These are phyloP conservation scores for Hibiscus trionum DNA, from an alignment of 345 rosid species.

Conservation along the genomic window DNA sequence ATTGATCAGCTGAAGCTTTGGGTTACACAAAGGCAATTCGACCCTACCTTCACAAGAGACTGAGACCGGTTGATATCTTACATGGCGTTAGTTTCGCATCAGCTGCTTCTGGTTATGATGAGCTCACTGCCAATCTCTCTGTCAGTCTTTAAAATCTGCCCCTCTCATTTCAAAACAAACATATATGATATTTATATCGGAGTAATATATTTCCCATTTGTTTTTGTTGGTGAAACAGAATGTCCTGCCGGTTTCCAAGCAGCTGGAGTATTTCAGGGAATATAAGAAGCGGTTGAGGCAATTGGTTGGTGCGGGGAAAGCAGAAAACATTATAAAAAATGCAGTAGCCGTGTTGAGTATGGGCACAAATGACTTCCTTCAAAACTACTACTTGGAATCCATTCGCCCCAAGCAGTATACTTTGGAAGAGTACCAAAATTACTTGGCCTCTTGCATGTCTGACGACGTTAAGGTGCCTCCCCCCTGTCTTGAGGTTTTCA, in stretches of 20 bases:
- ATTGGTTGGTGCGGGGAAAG: constrained; percentile 44
- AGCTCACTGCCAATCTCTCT: constrained; percentile 70
- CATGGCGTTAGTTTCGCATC: constrained; percentile 90
- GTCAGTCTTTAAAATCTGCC: constrained; percentile 30
- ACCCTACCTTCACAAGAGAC: constrained; percentile 55
- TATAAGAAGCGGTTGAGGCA: constrained; percentile 54
- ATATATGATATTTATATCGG: not conserved
- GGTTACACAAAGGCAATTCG: constrained; percentile 52
- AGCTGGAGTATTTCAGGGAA: constrained; percentile 52
- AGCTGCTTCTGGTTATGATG: constrained; percentile 88
- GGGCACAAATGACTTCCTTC: constrained; percentile 89
- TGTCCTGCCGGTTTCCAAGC: constrained; percentile 55
- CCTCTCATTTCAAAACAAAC: not conserved
- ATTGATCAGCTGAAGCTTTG: constrained; percentile 51
- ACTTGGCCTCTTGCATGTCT: constrained; percentile 43
- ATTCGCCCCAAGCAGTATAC: constrained; percentile 53
- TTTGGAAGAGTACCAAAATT: constrained; percentile 42
- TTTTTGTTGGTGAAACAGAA: constrained; percentile 25
- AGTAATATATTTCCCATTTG: too few species aligned
- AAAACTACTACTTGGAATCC: constrained; percentile 64
- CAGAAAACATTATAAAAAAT: constrained; percentile 40
- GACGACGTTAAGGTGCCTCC: constrained; percentile 42
- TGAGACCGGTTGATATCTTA: constrained; percentile 38
- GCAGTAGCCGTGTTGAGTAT: constrained; percentile 48
- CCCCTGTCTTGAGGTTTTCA: not conserved